Conservation (phyloP, 768 basidiomycete species). For the Peribolospora baueri region DNA sequence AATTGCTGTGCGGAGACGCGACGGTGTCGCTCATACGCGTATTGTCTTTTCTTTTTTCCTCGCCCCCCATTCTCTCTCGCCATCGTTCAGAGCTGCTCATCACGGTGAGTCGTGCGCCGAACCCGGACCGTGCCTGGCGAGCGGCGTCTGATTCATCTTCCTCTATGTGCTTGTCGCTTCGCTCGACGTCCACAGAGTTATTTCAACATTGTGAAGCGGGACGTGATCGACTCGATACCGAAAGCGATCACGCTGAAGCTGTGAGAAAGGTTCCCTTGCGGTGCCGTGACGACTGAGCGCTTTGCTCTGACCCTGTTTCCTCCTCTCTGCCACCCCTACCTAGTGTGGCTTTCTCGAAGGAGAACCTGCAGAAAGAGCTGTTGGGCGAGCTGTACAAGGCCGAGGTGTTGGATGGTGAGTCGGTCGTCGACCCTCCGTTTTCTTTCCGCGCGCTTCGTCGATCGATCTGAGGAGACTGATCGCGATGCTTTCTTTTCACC, state of each 20-base stretch:
- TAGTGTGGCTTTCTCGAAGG: conserved; percentile 27
- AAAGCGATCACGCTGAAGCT: conserved; percentile 53
- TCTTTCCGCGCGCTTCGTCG: conserved; percentile 19
- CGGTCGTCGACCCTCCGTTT: conserved; percentile 60
- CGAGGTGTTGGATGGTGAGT: conserved; percentile 38
- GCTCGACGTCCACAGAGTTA: conserved; percentile 23
- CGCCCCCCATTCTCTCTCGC: neutral
- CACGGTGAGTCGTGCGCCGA: conserved; percentile 17
- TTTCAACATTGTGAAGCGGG: conserved; percentile 94
- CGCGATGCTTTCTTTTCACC: too few species aligned
- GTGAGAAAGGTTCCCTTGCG: too few species aligned
- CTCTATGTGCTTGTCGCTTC: neutral
- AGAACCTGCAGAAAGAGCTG: conserved; percentile 77
- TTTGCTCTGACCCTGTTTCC: conserved; percentile 24
- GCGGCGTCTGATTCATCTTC: conserved; percentile 23
- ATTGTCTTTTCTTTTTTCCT: too few species aligned
- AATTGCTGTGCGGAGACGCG: too few species aligned
- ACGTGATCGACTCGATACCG: conserved; percentile 99
- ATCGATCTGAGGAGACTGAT: neutral
- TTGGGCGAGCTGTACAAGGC: conserved; percentile 92
- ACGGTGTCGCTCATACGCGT: too few species aligned
- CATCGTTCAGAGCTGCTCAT: conserved; percentile 60
- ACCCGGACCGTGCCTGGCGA: too few species aligned
- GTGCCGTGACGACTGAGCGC: too few species aligned
- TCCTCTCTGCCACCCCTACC: conserved; percentile 51